Base-by-base conservation (phyloP, 768 basidiomycete genomes). In the Tricholoma bakamatsutake region DNA sequence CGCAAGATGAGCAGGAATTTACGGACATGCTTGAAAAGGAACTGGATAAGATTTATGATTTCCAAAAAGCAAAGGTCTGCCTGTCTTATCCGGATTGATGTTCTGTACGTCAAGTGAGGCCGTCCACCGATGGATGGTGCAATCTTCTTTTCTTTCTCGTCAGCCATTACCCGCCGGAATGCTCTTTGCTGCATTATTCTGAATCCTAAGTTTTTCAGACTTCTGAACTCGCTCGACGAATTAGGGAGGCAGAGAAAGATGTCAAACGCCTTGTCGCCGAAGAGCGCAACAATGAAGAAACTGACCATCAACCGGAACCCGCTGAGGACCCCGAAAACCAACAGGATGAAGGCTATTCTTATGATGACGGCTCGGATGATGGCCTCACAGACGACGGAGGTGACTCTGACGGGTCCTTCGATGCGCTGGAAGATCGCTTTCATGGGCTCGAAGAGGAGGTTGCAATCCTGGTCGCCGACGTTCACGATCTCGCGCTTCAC, bases 1-100 rank as follows among this genome's bases (percentile, higher is more conserved):
- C 82, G 45, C 71, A 76, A 12, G 93, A 97, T 67, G 96, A 98
- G 72, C 75, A 76, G 33, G 84, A 89, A 39, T 98, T 98, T 66
- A 87, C 85, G 10, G 69, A 66, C 42, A 80, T 87, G 75, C 83
- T 98, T 53, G 87, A 90, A 64, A 76, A 76, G 56, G 94, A 98
- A 73, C 78, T 98, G 31, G 90, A 94, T 65, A 98, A 98, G 74
- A 86, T 98, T 43, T 88, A 95, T 62, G 85, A 87, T 64, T 98
- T 98, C 67, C 96, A 98, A 68, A 90, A 86, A 67, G 74, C 78
- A 33, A 98, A 97, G 83, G 92, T 87, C 53, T 64, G 67, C 56
- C 47, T 24, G 6, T 21, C 58, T 55, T 50, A 31, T 50, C 53
- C 37, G 24, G 50, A 27, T 31, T 30, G 30, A 33, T n/a, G 37